Evolutionary conservation across 2,329 filamentous ascomycete species (phyloP).

Genomic region (Pseudogymnoascus sp.): DNA sequence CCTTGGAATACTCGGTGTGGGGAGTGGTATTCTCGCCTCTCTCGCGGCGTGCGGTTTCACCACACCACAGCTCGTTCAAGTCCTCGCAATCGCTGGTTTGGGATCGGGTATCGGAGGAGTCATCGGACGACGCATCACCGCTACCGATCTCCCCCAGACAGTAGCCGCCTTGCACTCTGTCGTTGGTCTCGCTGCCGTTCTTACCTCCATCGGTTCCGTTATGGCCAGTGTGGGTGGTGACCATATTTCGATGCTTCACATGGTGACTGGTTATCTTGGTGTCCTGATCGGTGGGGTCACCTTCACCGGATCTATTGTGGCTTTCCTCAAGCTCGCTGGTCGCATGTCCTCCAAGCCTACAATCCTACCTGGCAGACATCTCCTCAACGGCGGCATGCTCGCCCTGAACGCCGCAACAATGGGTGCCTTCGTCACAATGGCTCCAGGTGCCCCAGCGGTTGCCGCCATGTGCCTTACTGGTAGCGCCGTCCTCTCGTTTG

Average conservation of each 20-base stretch:
- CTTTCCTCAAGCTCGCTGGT: slow-evolving; percentile 79
- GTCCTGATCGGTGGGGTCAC: slow-evolving; percentile 83
- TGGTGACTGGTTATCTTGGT: slow-evolving; percentile 79
- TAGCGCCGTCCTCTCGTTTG: slow-evolving; percentile 70
- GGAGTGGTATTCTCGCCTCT: slow-evolving; percentile 74
- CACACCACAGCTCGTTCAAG: slow-evolving; percentile 70
- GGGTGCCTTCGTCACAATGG: slow-evolving; percentile 75
- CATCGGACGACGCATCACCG: slow-evolving; percentile 80
- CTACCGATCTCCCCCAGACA: slow-evolving; percentile 81
- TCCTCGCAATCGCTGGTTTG: slow-evolving; percentile 64
- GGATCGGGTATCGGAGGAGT: slow-evolving; percentile 53
- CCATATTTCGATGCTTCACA: slow-evolving; percentile 62
- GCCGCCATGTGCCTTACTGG: slow-evolving; percentile 71
- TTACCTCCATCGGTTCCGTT: slow-evolving; percentile 83
- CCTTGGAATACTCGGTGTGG: slow-evolving; percentile 78
- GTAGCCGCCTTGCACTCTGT: slow-evolving; percentile 86
- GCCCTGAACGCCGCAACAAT: slow-evolving; percentile 74
- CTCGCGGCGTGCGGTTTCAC: slow-evolving; percentile 74
- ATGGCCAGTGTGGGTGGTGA: slow-evolving; percentile 60
- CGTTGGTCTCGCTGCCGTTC: slow-evolving; percentile 77
- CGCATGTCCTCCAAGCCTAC: slow-evolving; percentile 73
- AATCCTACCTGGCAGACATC: slow-evolving; percentile 64
- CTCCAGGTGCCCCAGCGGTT: slow-evolving; percentile 69
- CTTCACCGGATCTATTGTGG: slow-evolving; percentile 84
- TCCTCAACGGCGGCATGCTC: slow-evolving; percentile 67